Evolutionary conservation across 768 basidiomycete genomes (phyloP), one percentile per base, ranked within the genome.

Genomic region (Leucocoprinus leucothites): DNA sequence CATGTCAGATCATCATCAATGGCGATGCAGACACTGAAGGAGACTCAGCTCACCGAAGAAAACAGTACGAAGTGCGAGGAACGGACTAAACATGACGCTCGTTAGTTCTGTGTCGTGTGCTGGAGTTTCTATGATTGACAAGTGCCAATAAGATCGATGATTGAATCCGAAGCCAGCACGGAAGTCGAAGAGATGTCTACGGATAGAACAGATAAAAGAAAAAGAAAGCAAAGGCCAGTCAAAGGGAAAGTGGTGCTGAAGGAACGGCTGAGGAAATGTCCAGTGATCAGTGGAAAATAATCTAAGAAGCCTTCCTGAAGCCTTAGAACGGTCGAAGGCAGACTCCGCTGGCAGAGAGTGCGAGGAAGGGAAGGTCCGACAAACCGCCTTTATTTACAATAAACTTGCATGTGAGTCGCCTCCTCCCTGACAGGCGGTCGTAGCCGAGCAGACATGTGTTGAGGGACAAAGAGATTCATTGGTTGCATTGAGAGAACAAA

Each of bases 11-110:
- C 8, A n/a, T 19, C 41, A 40, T 53, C 2, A 44, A n/a, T 51
- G 44, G 5, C 4, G 13, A 28, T 42, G 19, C 16, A 35, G 16
- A 19, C 22, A 34, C 40, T 31, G 43, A 24, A 1, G 40, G 18
- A 18, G 24, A 42, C 14, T 8, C 6, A 26, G 64, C 82, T 65
- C 57, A 85, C 87, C 77, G 58, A 87, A 80, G 53, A 81, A 66
- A 38, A 84, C 75, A 24, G 80, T 75, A 51, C 87, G 82, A 55
- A 79, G 63, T 51, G 83, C 66, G 49, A 87, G 67, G 65, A 88
- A 85, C 3, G 77, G 69, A 62, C 77, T 85, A 53, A 68, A 71
- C 74, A 80, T 38, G 38, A 38, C 11, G 38, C 3, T 38, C 16
- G 16, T 38, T 11, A 38, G 4, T n/a, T 38, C 38, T 9, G 11